Conservation (phyloP, 257 asterid species). For the Solanum appendiculatum region DNA sequence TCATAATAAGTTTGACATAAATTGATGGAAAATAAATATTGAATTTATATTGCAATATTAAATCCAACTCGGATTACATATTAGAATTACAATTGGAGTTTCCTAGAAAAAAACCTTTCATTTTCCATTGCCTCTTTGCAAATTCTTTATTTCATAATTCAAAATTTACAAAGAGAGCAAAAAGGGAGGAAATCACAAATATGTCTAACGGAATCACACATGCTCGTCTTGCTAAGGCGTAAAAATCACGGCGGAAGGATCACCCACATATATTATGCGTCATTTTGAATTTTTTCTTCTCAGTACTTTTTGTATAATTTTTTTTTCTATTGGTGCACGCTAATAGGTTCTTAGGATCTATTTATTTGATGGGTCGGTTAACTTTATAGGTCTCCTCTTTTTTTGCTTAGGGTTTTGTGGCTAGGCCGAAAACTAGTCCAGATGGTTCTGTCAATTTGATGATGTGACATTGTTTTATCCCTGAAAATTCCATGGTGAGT, state of each 20-base stretch:
- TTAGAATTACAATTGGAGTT: too few species aligned
- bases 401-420: too few species aligned
- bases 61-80: too few species aligned
- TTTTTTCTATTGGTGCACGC: too few species aligned
- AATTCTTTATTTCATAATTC: neutral
- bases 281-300: neutral
- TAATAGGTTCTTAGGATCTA: too few species aligned
- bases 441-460: slow-evolving; percentile 65
- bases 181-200: neutral
- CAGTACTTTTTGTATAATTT: too few species aligned
- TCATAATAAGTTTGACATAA: too few species aligned
- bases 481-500: slow-evolving; percentile 58
- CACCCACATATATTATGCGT: slow-evolving; percentile 7
- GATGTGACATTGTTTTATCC: slow-evolving; percentile 61
- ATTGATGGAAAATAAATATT: too few species aligned
- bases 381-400: neutral
- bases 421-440: slow-evolving; percentile 37
- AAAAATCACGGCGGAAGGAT: slow-evolving; percentile 1
- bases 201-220: too few species aligned
- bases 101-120: too few species aligned
- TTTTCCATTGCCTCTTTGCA: too few species aligned
- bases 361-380: neutral
- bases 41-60: too few species aligned
- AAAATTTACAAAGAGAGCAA: neutral
- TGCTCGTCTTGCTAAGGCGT: slow-evolving; percentile 6